Base-by-base conservation (phyloP, 441 rosid genomes). In the Eruca vesicaria region DNA sequence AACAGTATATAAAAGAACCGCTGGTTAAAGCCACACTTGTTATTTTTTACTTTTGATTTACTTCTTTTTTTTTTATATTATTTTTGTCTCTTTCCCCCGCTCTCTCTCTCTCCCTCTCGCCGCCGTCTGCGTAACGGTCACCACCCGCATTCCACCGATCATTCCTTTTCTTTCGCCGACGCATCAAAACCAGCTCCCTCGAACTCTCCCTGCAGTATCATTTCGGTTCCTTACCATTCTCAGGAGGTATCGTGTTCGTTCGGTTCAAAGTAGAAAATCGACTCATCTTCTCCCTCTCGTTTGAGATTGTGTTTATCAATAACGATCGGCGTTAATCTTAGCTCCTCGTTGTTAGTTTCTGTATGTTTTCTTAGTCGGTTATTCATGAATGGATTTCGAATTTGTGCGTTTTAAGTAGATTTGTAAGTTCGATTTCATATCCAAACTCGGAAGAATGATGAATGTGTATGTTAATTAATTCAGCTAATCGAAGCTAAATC, bases 101-200 rank as follows among this genome's bases (percentile, higher is more conserved):
- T 43, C 31, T 28, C 72, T 61, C 72, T 50, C 48, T 43, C 63
- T 83, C 67, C 56, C 82, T 74, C 78, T 73, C 84, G 52, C 81
- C 86, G 90, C 87, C 90, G 90, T 72, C 87, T 55, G 53, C 80
- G 71, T 77, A 86, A 87, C 96, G 94, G 86, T 52, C 58, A 23
- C 7, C 58, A 19, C 84, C 53, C 35, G 62, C 73, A 73, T 64
- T 78, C 38, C 84, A 74, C 74, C 83, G 83, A 70, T 69, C 69
- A 75, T 0, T 19, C 6, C 65, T n/a, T 75, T 19, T 1, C 26
- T 52, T 1, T 1, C 58, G 26, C 58, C 58, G 58, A 19, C 58
- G 58, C 3, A 9, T 9, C 58, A 26, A 9, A 10, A 23, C 38
- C 33, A 10, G 29, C 38, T 55, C 63, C 21, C 7, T 0, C n/a